Conservation (phyloP, 352 stramenopile genomes). For the Globisporangium rhizosaccharum region DNA sequence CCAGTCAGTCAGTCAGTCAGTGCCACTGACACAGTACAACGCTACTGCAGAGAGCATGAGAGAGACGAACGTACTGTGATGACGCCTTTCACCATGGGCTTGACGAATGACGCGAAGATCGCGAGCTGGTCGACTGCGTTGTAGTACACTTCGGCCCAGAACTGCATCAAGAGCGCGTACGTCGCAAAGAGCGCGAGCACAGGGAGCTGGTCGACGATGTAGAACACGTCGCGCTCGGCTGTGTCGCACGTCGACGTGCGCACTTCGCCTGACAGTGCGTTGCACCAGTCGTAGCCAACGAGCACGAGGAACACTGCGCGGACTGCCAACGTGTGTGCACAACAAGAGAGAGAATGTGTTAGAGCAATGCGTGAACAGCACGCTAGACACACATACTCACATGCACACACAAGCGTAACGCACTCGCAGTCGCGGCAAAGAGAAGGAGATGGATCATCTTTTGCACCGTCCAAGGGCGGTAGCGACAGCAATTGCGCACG, state of each 20-base stretch:
- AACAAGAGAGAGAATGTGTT: background rate
- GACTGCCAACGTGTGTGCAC: conserved; percentile 17
- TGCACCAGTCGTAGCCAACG: conserved; percentile 78
- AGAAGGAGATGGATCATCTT: conserved; percentile 87
- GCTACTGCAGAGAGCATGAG: background rate
- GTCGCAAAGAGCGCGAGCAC: conserved; percentile 80
- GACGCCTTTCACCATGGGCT: conserved; percentile 56
- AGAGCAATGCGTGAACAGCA: background rate
- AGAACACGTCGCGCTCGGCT: conserved; percentile 76
- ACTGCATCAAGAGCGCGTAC: conserved; percentile 80
- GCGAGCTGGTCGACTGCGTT: conserved; percentile 75
- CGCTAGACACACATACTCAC: background rate
- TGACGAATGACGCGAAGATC: conserved; percentile 56
- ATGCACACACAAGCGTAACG: conserved; percentile 1
- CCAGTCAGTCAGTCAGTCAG: background rate
- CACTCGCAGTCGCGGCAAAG: conserved; percentile 70
- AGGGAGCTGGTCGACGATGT: conserved; percentile 78
- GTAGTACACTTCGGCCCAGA: conserved; percentile 88
- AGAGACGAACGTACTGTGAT: conserved; percentile 40
- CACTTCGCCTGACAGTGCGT: conserved; percentile 66
- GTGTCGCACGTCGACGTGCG: conserved; percentile 46
- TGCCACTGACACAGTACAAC: too few relatives aligned
- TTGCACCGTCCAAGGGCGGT: conserved; percentile 81
- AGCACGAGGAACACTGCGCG: conserved; percentile 67
- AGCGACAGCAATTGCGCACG: conserved; percentile 78